These are phyloP conservation scores for Starmerella ratchasimensis DNA, from an alignment of 805 yeast genomes.

Conservation along the genomic window DNA sequence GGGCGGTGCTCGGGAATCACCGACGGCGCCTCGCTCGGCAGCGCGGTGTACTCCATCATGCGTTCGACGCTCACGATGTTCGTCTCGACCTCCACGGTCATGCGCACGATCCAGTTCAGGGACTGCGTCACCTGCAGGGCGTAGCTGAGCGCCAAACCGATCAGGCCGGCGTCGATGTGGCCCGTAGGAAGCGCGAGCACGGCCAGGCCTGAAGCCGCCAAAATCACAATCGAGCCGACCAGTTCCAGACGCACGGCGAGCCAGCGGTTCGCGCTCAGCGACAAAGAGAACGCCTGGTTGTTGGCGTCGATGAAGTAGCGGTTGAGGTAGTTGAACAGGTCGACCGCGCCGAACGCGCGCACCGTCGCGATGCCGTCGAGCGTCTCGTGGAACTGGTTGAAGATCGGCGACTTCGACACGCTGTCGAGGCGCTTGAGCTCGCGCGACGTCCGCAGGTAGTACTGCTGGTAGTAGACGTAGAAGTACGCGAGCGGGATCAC, in stretches of 20 bases:
- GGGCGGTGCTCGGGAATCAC: conserved; percentile 55
- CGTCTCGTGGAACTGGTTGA: conserved; percentile 72
- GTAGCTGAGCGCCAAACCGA: conserved; percentile 87
- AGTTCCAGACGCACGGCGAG: conserved; percentile 87
- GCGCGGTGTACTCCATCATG: conserved; percentile 70
- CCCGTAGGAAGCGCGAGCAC: conserved; percentile 59
- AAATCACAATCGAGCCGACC: conserved; percentile 76
- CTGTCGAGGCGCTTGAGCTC: conserved; percentile 66
- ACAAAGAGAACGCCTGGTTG: conserved; percentile 84
- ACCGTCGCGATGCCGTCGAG: conserved; percentile 66
- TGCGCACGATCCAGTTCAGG: conserved; percentile 93
- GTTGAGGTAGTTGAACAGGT: conserved; percentile 48
- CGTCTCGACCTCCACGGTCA: conserved; percentile 97
- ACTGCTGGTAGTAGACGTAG: conserved; percentile 57
- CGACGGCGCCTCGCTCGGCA: conserved; percentile 75
- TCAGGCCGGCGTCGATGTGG: conserved; percentile 69
- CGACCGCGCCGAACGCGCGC: conserved; percentile 56
- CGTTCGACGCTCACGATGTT: conserved; percentile 95
- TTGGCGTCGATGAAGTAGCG: conserved; percentile 56
- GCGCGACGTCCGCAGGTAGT: conserved; percentile 56
- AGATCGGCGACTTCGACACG: conserved; percentile 59
- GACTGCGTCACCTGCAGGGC: conserved; percentile 88
- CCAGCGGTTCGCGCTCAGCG: conserved; percentile 93
- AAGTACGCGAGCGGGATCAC: conserved; percentile 53
- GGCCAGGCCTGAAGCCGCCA: conserved; percentile 72